phyloP scores from a whole-genome alignment of 116 monocot genomes.

The Papilionanthe hybrid region DNA sequence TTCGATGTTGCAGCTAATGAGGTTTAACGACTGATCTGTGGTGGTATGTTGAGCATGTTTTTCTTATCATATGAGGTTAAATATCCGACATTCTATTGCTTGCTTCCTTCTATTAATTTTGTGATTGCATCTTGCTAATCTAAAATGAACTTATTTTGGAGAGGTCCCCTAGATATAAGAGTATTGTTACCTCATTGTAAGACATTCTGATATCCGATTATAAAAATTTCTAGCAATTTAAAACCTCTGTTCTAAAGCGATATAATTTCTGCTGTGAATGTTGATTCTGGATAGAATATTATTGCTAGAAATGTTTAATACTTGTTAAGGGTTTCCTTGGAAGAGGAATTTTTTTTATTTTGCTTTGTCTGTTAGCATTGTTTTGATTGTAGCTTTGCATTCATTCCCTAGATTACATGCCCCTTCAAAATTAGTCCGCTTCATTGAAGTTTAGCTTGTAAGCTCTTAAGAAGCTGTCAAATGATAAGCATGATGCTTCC shows the following conservation, averaged over 20 bases:
- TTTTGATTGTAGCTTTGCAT: not conserved
- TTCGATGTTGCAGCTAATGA: conserved; percentile 64
- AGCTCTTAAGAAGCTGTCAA: not conserved
- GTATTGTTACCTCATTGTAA: not conserved
- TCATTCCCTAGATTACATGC: not conserved
- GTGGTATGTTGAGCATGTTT: not conserved
- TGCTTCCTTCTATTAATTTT: not conserved
- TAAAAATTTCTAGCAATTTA: not conserved
- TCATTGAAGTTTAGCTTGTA: not conserved
- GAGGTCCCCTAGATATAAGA: not conserved
- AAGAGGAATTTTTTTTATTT: not conserved
- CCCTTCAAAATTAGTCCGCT: not conserved
- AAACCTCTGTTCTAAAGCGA: not conserved
- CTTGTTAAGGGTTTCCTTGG: not conserved
- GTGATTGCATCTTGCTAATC: too few relatives aligned
- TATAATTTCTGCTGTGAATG: not conserved
- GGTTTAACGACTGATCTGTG: conserved; percentile 32
- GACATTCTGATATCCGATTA: not conserved
- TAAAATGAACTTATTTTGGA: not conserved
- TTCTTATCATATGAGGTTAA: not conserved
- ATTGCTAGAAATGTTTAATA: not conserved
- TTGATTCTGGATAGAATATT: not conserved
- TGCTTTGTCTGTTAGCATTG: not conserved
- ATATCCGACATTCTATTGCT: conserved; percentile 2
- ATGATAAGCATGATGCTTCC: too few relatives aligned